Percentiles rank a stretch among this genome's conserved stretches.
Evolutionary conservation across 306 rosid genomes (phyloP).

Genomic region (Cicer chorassanicum): DNA sequence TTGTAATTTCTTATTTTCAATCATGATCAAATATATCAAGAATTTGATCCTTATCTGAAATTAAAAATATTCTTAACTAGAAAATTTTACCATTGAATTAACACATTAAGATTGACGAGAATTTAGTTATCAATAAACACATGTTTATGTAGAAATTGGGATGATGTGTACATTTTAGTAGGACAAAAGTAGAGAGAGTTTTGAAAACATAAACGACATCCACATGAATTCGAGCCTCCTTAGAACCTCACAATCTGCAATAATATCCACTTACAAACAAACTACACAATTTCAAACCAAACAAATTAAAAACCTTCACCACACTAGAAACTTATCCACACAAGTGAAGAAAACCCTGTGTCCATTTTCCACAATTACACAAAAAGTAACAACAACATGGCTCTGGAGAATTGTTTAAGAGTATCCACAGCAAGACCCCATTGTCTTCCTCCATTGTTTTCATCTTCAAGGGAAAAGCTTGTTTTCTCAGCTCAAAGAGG

Average conservation of each 20-base stretch:
- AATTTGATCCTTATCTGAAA: no score
- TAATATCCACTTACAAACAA: conserved; percentile 53
- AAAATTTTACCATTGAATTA: no score
- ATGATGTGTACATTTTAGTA: conserved; percentile 1
- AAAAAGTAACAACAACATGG: conserved; percentile 50
- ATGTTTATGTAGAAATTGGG: background rate
- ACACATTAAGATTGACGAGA: no score
- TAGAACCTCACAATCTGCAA: conserved; percentile 58
- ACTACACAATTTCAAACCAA: conserved; percentile 15
- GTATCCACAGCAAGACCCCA: conserved; percentile 60
- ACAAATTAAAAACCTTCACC: conserved; percentile 9
- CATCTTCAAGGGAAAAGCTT: conserved; percentile 60
- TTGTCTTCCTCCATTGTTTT: conserved; percentile 57
- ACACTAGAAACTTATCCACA: conserved; percentile 31
- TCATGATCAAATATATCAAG: no score
- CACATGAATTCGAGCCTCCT: conserved; percentile 63
- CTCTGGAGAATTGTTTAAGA: conserved; percentile 67
- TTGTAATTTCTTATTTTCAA: no score
- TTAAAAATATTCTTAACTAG: no score
- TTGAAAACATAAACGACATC: conserved; percentile 47
- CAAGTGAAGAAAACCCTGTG: conserved; percentile 1
- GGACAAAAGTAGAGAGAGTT: conserved; percentile 23
- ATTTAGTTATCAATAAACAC: no score
- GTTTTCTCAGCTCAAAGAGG: conserved; percentile 20
- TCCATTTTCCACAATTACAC: conserved; percentile 13